Evolutionary conservation across 768 basidiomycete genomes (phyloP), one percentile per base, ranked within the genome.

Genomic region (Leccinellum rugosiceps): DNA sequence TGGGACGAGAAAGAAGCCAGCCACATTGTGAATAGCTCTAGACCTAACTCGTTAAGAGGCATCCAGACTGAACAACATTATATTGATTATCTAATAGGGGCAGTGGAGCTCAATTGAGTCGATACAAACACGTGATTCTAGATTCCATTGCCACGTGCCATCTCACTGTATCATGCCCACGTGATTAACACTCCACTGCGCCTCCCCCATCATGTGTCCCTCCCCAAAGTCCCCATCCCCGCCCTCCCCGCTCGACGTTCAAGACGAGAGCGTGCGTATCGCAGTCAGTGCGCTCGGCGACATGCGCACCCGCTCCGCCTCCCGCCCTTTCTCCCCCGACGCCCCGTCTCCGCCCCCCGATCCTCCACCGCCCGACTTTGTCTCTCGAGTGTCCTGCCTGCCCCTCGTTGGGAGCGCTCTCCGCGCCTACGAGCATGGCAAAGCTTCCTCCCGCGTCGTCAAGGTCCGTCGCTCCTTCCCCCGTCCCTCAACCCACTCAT

Each of bases 391-490:
- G 63, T 82, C 88, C 2, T 56, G 2, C 59, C 69, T 9, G 9
- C 92, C 92, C 0, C 76, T 92, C 50, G 84, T 94, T 9, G 84
- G 83, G 62, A 81, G 83, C 21, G 92, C 90, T 1, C 65, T 93
- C 17, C 74, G 85, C 11, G 86, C 81, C 0, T 93, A 93, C 62
- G 91, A 93, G 67, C 84, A 90, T 19, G 86, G 87, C 45, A 94
- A 94, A 72, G 89, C 88, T 7, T 85, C 83, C 61, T 92, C 90
- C 10, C 77, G 89, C 34, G 89, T 94, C 46, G 90, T 94, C 61
- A 92, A 94, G 79, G 92, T 91, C 58, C 52, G 35, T 38, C 35
- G 35, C 77, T 56, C 32, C 31, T 21, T 14, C 23, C n/a, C 41
- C 21, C 19, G 9, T 34, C 21, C 23, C 60, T 64, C 53, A 69